These are phyloP conservation scores for Saccharomycopsis sp. DNA, from an alignment of 805 yeast genomes.

Conservation along the genomic window DNA sequence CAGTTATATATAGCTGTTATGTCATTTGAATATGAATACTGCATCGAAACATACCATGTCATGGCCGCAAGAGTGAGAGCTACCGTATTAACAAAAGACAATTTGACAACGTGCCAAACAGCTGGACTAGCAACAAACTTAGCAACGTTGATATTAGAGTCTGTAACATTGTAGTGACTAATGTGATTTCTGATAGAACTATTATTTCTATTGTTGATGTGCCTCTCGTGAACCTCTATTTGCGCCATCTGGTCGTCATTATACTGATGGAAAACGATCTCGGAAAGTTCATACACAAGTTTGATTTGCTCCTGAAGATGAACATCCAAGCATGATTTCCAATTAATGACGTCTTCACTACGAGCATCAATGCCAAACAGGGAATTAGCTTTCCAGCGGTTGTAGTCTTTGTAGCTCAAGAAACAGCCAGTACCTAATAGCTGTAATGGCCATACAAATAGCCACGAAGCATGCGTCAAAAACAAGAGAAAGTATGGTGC, in stretches of 20 bases:
- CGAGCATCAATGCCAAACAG: conserved; percentile 16
- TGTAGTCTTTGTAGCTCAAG: conserved; percentile 21
- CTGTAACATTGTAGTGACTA: neutral
- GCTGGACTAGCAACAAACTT: neutral
- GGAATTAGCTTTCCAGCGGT: conserved; percentile 14
- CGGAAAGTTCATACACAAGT: neutral
- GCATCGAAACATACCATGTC: conserved; percentile 83
- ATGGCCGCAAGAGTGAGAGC: conserved; percentile 70
- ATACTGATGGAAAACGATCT: neutral
- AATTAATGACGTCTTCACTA: neutral
- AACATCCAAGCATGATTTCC: neutral
- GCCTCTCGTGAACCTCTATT: neutral
- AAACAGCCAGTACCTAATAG: conserved; percentile 39
- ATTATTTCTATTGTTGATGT: neutral
- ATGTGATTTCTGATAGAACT: neutral
- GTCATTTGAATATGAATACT: conserved; percentile 73
- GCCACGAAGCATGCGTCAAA: conserved; percentile 76
- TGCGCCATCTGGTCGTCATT: neutral
- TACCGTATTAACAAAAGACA: conserved; percentile 40
- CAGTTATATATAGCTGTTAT: conserved; percentile 89
- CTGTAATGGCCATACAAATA: conserved; percentile 66
- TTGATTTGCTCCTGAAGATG: neutral
- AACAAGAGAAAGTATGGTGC: conserved; percentile 65
- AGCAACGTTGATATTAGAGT: neutral
- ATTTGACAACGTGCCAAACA: conserved; percentile 43